Conservation (phyloP, 306 rosid genomes). For the Sicyos edulis region DNA sequence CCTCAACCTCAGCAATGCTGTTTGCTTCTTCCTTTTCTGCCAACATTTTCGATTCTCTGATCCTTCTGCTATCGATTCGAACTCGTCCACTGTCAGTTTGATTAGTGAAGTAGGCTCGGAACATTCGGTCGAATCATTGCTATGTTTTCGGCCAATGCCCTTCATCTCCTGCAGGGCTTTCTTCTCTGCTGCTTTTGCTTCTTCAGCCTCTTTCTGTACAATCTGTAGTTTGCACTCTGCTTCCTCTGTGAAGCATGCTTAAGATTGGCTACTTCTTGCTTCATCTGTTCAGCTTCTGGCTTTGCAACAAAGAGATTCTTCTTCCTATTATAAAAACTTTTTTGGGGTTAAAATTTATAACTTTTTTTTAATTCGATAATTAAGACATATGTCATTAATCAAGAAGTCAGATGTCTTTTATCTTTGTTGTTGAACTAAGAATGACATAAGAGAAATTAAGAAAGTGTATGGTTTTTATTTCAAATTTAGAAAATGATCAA, state of each 20-base stretch:
- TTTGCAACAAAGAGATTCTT: constrained; percentile 14
- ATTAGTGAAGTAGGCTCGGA: constrained; percentile 34
- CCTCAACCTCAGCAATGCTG: constrained; percentile 35
- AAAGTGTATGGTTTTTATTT: too few species aligned
- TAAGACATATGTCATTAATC: too few species aligned
- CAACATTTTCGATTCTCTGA: constrained; percentile 35
- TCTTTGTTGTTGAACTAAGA: too few species aligned
- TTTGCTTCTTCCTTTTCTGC: constrained; percentile 48
- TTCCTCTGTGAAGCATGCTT: constrained; percentile 37
- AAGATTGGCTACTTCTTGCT: constrained; percentile 33
- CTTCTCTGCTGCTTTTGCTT: constrained; percentile 53
- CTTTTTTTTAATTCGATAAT: too few species aligned
- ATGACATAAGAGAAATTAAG: too few species aligned
- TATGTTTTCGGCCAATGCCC: constrained; percentile 31
- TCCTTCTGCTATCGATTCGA: constrained; percentile 45
- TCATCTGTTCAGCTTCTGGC: constrained; percentile 52
- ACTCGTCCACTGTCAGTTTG: constrained; percentile 40
- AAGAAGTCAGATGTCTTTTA: too few species aligned
- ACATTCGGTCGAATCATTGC: not conserved
- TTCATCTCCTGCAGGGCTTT: constrained; percentile 41
- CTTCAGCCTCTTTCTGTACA: constrained; percentile 41
- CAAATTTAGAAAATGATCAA: not conserved
- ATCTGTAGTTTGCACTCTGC: constrained; percentile 40
- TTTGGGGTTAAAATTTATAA: not conserved
- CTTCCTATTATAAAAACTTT: not conserved